phyloP scores from a whole-genome alignment of 2,329 filamentous ascomycete genomes.

The Microthyrium microscopicum region DNA sequence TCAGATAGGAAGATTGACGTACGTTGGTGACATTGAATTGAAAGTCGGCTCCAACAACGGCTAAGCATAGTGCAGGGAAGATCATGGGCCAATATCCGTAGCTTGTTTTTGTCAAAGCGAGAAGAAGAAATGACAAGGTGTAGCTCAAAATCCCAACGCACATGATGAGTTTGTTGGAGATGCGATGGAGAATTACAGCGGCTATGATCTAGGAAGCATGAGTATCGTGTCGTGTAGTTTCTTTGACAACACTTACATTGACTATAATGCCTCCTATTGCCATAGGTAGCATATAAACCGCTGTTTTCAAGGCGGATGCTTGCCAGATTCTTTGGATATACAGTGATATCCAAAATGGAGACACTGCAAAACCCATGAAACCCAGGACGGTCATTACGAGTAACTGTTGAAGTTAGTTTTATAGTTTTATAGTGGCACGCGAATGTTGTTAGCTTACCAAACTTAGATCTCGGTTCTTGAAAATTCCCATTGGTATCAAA shows the following conservation, averaged over 20 bases:
- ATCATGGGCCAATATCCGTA: slow-evolving; percentile 48
- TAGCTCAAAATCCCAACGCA: slow-evolving; percentile 31
- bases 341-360: slow-evolving; percentile 46
- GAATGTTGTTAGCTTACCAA: slow-evolving; percentile 26
- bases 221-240: neutral
- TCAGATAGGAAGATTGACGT: slow-evolving; percentile 13
- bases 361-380: slow-evolving; percentile 44
- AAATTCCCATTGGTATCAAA: slow-evolving; percentile 37
- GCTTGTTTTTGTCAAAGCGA: slow-evolving; percentile 38
- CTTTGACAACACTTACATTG: slow-evolving; percentile 24
- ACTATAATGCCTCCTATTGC: slow-evolving; percentile 45
- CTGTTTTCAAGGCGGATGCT: slow-evolving; percentile 39
- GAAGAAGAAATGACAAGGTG: slow-evolving; percentile 31
- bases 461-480: slow-evolving; percentile 47
- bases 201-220: slow-evolving; percentile 29
- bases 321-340: slow-evolving; percentile 43
- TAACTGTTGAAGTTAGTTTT: slow-evolving; percentile 23
- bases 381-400: slow-evolving; percentile 41
- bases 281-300: slow-evolving; percentile 48
- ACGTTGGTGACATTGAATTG: slow-evolving; percentile 56
- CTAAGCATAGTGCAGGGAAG: slow-evolving; percentile 44
- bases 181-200: slow-evolving; percentile 41
- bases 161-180: slow-evolving; percentile 50
- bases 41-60: slow-evolving; percentile 50
- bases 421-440: neutral